Evolutionary conservation across 1,284 basidiomycete genomes (phyloP).

Genomic region (Athelia sp.): DNA sequence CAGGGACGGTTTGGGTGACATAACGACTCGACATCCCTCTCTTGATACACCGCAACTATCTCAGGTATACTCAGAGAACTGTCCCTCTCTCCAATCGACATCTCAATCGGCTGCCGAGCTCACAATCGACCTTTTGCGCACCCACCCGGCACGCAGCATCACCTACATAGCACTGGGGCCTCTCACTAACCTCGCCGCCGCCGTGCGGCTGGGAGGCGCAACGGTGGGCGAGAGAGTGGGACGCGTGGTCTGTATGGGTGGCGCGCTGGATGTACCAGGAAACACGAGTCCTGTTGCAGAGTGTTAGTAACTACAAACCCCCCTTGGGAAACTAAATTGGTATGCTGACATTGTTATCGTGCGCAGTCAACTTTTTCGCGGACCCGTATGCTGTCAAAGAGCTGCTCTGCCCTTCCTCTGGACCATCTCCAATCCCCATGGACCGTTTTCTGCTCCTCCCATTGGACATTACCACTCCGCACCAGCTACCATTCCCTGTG

Average conservation of each 20-base stretch:
- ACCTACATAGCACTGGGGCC: constrained; percentile 88
- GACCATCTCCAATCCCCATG: constrained; percentile 43
- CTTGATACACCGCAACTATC: constrained; percentile 41
- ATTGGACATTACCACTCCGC: constrained; percentile 77
- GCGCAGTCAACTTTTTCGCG: constrained; percentile 86
- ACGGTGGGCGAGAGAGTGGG: constrained; percentile 60
- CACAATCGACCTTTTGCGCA: constrained; percentile 61
- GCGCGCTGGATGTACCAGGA: constrained; percentile 90
- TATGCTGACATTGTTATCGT: constrained; percentile 5
- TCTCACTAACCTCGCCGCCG: constrained; percentile 78
- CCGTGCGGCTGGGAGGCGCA: constrained; percentile 55
- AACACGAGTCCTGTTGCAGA: constrained; percentile 84
- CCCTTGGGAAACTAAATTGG: constrained; percentile 3
- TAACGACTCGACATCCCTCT: constrained; percentile 71
- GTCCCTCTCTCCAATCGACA: constrained; percentile 25
- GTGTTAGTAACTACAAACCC: constrained; percentile 36
- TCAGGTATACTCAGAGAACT: constrained; percentile 42
- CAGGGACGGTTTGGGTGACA: constrained; percentile 80
- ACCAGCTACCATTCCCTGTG: constrained; percentile 70
- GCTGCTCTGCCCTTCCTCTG: constrained; percentile 39
- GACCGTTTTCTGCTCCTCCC: constrained; percentile 71
- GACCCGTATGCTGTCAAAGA: constrained; percentile 84
- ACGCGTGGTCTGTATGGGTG: constrained; percentile 90
- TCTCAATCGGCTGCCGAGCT: constrained; percentile 55
- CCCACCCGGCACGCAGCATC: constrained; percentile 57